Conservation (phyloP, 345 rosid genomes). For the Salix brachista region DNA sequence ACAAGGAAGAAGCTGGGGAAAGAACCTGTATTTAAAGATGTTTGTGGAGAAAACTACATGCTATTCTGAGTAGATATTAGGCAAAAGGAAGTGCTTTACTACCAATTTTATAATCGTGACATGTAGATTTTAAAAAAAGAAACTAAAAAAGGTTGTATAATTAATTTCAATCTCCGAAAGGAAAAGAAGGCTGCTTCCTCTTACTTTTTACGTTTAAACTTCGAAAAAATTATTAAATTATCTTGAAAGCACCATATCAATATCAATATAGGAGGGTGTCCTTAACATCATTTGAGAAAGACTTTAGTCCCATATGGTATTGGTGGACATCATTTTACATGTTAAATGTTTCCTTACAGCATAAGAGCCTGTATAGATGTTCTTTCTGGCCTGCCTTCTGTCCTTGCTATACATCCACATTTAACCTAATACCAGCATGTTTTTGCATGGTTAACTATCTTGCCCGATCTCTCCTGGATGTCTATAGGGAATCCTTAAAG, state of each 20-base stretch:
- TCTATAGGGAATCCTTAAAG: slow-evolving; percentile 1
- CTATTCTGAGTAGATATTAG: not conserved
- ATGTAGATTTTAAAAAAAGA: not conserved
- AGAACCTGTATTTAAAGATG: slow-evolving; percentile 25
- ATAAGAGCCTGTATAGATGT: slow-evolving; percentile 7
- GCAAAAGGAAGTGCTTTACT: slow-evolving; percentile 1
- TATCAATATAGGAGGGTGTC: no score
- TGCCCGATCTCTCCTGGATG: not conserved
- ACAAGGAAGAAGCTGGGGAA: not conserved
- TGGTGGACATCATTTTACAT: slow-evolving; percentile 1
- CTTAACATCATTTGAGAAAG: no score
- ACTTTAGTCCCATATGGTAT: no score
- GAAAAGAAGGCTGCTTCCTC: no score
- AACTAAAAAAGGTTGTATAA: no score
- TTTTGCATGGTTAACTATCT: not conserved
- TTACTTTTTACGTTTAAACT: no score
- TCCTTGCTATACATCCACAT: no score
- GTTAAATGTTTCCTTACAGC: not conserved
- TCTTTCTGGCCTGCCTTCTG: not conserved
- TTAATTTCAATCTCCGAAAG: no score
- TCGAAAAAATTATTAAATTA: no score
- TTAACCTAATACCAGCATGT: not conserved
- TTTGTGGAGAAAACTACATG: not conserved
- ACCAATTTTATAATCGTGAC: not conserved
- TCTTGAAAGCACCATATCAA: no score